Base-by-base conservation (phyloP, 1,139 yeast species). In the Suhomyces chickasaworum region DNA sequence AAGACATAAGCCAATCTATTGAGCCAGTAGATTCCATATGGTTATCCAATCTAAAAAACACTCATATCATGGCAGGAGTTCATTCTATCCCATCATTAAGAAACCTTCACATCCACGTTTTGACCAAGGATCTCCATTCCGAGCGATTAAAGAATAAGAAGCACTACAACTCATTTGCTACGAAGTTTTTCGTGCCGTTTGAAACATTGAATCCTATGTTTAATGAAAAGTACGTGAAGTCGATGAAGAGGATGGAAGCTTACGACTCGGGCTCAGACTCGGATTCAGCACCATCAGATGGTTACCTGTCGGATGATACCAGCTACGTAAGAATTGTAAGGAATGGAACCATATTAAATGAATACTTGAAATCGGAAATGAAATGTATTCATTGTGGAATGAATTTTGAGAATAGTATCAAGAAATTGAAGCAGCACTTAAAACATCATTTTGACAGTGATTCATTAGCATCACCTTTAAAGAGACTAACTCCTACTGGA, bases 81-180 rank as follows among this genome's bases (percentile, higher is more conserved):
- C 96, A 88, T 63, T 67, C 86, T 2, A 75, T 77, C 1, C 96
- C 96, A 1, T 84, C 91, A 1, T 59, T 88, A 73, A 64, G 64
- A 39, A 86, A 88, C 57, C 60, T 87, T 32, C 96, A 88, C 58
- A 69, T 88, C 22, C 96, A 88, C 65, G 80, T 88, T 12, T 73
- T 88, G 41, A 81, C 91, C 0, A 72, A 67, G 41, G 96, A 88
- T 63, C 76, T 85, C 58, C 57, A 71, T 55, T 80, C 88, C 6
- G 65, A 66, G 0, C 54, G 71, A 21, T 47, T 87, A 66, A 87
- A 86, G 59, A 71, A 81, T 55, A 81, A 77, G 50, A 77, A 74
- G 49, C 96, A 88, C 62, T 88, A 82, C 63, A 83, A 84, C 58
- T 83, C 91, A 4, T 88, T 88, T 63, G 80, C 74, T 21, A 80